Conservation (phyloP, 345 rosid species). For the Eucalyptus curtisii region DNA sequence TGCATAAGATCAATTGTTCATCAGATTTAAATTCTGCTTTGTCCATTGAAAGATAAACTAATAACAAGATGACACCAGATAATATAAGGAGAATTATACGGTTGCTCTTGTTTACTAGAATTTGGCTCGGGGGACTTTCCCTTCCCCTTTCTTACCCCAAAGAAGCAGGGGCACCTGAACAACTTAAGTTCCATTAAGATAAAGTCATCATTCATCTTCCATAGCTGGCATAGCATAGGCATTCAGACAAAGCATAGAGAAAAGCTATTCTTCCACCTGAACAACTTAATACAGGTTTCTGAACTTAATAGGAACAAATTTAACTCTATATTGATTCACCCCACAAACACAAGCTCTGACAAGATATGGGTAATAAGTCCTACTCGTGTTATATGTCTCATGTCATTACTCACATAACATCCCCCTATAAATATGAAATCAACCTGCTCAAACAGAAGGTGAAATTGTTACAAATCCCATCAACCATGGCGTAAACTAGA, state of each 20-base stretch:
- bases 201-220: no score
- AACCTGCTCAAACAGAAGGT: not conserved
- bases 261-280: not conserved
- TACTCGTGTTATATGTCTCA: not conserved
- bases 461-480: not conserved
- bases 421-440: not conserved
- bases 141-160: not conserved
- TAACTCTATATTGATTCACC: not conserved
- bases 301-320: not conserved
- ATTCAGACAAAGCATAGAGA: no score
- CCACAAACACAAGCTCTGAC: not conserved
- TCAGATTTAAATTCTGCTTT: not conserved
- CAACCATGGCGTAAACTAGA: not conserved
- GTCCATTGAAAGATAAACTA: not conserved
- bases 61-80: not conserved
- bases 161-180: not conserved
- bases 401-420: not conserved
- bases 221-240: no score
- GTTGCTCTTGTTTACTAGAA: not conserved
- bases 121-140: not conserved
- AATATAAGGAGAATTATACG: not conserved
- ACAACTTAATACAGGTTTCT: not conserved
- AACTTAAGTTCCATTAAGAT: not conserved
- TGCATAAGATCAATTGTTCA: not conserved
- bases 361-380: not conserved